Conservation (phyloP, 257 asterid genomes). For the Echites panduratus region DNA sequence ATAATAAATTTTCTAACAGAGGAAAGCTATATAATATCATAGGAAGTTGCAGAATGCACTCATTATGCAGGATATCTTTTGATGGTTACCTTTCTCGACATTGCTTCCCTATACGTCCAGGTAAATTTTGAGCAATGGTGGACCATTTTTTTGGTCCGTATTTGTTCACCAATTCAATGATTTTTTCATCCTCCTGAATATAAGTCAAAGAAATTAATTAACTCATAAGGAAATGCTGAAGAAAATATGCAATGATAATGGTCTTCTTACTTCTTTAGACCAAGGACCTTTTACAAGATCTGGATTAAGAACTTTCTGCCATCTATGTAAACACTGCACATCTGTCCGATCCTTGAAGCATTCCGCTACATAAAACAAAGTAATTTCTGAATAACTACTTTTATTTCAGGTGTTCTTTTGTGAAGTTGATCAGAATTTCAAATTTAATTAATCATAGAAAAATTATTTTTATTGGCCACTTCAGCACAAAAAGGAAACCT, state of each 20-base stretch:
- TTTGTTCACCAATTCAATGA: slow-evolving; percentile 61
- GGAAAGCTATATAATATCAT: slow-evolving; percentile 9
- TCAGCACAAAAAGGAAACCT: not conserved
- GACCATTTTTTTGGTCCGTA: slow-evolving; percentile 97
- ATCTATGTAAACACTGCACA: slow-evolving; percentile 92
- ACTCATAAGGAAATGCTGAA: not conserved
- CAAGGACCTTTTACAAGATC: slow-evolving; percentile 97
- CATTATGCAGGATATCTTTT: not conserved
- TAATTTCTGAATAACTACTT: not conserved
- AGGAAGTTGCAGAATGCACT: slow-evolving; percentile 4
- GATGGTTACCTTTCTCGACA: slow-evolving; percentile 80
- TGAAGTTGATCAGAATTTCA: not conserved
- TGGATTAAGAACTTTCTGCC: slow-evolving; percentile 96
- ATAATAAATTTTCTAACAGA: not conserved
- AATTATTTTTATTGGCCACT: not conserved
- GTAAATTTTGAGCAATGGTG: slow-evolving; percentile 87
- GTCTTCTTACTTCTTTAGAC: slow-evolving; percentile 73
- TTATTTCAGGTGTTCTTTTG: not conserved
- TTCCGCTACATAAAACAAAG: slow-evolving; percentile 49
- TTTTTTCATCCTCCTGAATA: slow-evolving; percentile 82
- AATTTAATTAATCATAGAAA: not conserved
- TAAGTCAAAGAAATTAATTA: slow-evolving; percentile 2
- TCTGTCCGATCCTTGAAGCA: slow-evolving; percentile 86
- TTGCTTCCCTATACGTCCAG: slow-evolving; percentile 98
- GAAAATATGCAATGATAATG: not conserved